Conservation (phyloP, 495 filamentous ascomycete species). For the Tricharina praecox region DNA sequence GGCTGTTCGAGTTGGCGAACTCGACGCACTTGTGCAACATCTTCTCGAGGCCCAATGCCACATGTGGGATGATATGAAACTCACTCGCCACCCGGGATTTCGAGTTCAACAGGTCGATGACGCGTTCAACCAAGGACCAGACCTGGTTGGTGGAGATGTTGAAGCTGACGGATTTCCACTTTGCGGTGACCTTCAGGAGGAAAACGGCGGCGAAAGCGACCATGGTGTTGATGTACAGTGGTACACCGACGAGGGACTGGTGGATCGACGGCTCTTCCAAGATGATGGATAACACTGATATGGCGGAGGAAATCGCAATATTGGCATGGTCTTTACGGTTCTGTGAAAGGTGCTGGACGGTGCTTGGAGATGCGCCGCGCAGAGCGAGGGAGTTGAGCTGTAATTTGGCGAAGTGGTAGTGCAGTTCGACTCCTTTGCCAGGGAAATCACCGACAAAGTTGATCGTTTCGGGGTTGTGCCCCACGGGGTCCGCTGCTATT, state of each 20-base stretch:
- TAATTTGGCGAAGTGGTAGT: conserved; percentile 45
- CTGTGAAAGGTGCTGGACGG: conserved; percentile 36
- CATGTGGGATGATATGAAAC: conserved; percentile 37
- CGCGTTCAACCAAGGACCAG: conserved; percentile 33
- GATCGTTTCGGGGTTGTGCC: too few relatives aligned
- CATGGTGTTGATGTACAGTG: conserved; percentile 39
- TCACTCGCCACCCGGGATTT: conserved; percentile 38
- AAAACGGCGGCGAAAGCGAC: conserved; percentile 43
- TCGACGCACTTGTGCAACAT: conserved; percentile 26
- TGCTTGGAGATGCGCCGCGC: conserved; percentile 34
- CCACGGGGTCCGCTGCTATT: conserved; percentile 1
- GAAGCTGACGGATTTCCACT: conserved; percentile 36
- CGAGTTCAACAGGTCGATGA: conserved; percentile 38
- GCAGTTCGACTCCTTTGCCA: conserved; percentile 41
- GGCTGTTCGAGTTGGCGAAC: conserved; percentile 20
- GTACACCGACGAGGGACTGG: conserved; percentile 30
- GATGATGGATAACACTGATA: conserved; percentile 39
- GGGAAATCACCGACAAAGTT: conserved; percentile 40
- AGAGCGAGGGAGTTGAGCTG: conserved; percentile 44
- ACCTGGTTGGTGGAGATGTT: conserved; percentile 32
- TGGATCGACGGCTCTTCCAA: conserved; percentile 41
- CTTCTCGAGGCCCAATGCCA: conserved; percentile 38
- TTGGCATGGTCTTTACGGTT: conserved; percentile 40
- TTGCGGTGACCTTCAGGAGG: conserved; percentile 39
- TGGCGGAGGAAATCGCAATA: conserved; percentile 40